These are phyloP conservation scores for Fusarium agapanthi DNA, from an alignment of 2,329 filamentous ascomycete species.

Conservation along the genomic window DNA sequence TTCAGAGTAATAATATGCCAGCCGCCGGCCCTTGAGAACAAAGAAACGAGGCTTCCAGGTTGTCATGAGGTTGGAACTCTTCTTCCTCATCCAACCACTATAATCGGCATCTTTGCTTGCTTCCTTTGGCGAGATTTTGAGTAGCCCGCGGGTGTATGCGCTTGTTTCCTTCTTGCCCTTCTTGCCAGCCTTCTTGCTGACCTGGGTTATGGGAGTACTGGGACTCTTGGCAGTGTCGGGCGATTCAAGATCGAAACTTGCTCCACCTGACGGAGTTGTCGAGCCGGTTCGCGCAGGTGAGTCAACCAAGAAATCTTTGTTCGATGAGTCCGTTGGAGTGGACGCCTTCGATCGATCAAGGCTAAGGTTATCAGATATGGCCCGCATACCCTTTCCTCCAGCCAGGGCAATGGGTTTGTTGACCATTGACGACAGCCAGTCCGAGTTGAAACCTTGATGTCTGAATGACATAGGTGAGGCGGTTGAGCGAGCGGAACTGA, in stretches of 20 bases:
- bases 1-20: constrained; percentile 97
- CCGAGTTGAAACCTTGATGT: constrained; percentile 57
- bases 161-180: constrained; percentile 95
- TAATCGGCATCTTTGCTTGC: constrained; percentile 90
- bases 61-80: constrained; percentile 93
- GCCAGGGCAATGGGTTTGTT: constrained; percentile 60
- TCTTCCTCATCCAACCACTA: constrained; percentile 99
- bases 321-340: constrained; percentile 58
- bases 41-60: constrained; percentile 99
- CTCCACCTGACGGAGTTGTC: constrained; percentile 69
- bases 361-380: constrained; percentile 81
- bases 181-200: constrained; percentile 63
- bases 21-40: constrained; percentile 85
- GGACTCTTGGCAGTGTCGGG: constrained; percentile 69
- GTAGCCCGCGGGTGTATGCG: constrained; percentile 87
- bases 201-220: constrained; percentile 57
- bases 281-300: constrained; percentile 77
- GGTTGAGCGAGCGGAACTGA: constrained; percentile 50
- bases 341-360: constrained; percentile 63
- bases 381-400: constrained; percentile 75
- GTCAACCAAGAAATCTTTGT: constrained; percentile 49
- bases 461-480: constrained; percentile 56
- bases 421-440: constrained; percentile 63
- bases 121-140: constrained; percentile 82
- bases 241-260: constrained; percentile 82